Evolutionary conservation across 2,329 filamentous ascomycete species (phyloP), one percentile per base, ranked within the genome.

Genomic region (Pyrenophora tritici-repentis): DNA sequence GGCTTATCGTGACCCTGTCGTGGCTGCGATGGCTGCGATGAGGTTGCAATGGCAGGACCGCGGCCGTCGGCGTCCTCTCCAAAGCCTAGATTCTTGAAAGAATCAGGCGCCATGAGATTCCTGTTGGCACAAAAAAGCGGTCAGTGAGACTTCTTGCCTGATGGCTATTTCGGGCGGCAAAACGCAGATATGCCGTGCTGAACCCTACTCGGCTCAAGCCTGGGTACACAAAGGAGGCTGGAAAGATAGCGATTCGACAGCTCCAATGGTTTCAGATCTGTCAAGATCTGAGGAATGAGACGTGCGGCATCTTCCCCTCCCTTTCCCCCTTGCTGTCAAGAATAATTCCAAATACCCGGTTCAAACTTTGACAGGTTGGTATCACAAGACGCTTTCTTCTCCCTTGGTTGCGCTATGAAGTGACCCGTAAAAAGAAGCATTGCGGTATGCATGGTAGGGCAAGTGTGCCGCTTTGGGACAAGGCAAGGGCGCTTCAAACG

Each of bases 81-180:
- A 63, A 96, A 94, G 0, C 94, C 94, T 34, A 99, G 79, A 69
- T 99, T 99, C 74, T 89, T 91, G 75, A 97, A 94, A 53, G 96
- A 90, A 69, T 99, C 94, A 62, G 84, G 90, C 6, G 92, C 92
- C 94, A 99, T 99, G 26, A 99, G 79, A 70, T 97, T 97, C 62
- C 91, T 73, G 51, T 59, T 20, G 18, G 34, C 22, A 16, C 33
- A 44, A 41, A 31, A 31, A 16, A 49, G 24, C 39, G 17, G 59
- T 72, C 59, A 72, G 68, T 48, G 31, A 40, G 8, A 7, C 4
- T 34, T 13, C 43, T 44, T 50, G 36, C 22, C 38, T 18, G 1
- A 53, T 56, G 47, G 50, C 1, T 57, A 43, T 12, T 7, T 22
- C 8, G 1, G 26, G 26, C 26, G 8, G 26, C 26, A 29, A 10